phyloP scores from a whole-genome alignment of 495 filamentous ascomycete species.

The Schizothecium vesticola region DNA sequence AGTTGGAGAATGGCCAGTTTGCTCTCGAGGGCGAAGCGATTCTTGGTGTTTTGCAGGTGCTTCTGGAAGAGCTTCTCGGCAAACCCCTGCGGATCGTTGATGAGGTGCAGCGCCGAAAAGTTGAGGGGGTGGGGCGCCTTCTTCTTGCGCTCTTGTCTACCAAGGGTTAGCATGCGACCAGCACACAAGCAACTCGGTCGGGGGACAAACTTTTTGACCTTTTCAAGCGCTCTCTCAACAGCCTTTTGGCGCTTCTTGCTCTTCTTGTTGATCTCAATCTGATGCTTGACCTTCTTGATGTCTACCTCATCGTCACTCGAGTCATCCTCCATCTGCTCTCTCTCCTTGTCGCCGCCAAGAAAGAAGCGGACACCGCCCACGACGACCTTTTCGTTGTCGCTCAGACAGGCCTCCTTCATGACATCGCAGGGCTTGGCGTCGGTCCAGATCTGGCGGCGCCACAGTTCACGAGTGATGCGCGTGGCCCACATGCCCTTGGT shows the following conservation, averaged over 20 bases:
- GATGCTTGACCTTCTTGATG: constrained; percentile 75
- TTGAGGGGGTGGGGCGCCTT: constrained; percentile 79
- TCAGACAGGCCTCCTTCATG: constrained; percentile 83
- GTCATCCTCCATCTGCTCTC: constrained; percentile 86
- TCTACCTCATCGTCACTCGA: constrained; percentile 78
- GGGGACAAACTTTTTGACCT: constrained; percentile 47
- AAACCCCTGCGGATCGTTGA: constrained; percentile 94
- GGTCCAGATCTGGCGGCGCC: constrained; percentile 38
- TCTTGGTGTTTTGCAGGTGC: constrained; percentile 81
- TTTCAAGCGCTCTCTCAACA: constrained; percentile 70
- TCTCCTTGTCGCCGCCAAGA: constrained; percentile 88
- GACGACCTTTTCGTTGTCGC: constrained; percentile 85
- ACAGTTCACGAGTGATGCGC: constrained; percentile 36
- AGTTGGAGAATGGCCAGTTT: constrained; percentile 85
- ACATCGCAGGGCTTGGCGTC: constrained; percentile 80
- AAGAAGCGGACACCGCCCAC: constrained; percentile 87
- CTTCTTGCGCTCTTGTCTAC: constrained; percentile 83
- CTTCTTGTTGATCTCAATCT: constrained; percentile 90
- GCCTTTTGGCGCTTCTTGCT: constrained; percentile 75
- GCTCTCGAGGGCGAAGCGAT: constrained; percentile 82
- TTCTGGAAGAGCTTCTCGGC: constrained; percentile 86
- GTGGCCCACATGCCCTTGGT: constrained; percentile 87
- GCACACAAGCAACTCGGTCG: not conserved
- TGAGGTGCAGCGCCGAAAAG: constrained; percentile 90
- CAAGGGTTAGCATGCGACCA: not conserved